Conservation (phyloP, 306 rosid genomes). For the Gastrolobium villosum region DNA sequence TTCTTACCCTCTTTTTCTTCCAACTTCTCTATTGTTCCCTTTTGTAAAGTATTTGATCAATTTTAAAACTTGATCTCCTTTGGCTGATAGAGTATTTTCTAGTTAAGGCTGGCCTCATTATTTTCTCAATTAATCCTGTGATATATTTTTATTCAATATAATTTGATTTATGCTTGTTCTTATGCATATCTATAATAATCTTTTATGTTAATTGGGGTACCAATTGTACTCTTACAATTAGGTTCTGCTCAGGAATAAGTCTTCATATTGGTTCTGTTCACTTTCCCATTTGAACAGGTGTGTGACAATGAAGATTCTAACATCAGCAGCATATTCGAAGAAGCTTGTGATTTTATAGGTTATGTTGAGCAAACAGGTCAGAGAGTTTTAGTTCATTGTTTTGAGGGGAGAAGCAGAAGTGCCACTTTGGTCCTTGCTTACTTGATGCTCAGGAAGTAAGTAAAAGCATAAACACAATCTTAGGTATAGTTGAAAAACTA, state of each 20-base stretch:
- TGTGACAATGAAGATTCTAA: conserved; percentile 72
- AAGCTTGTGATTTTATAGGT: conserved; percentile 81
- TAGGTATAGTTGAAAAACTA: background rate
- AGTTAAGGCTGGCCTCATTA: background rate
- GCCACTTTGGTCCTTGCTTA: conserved; percentile 90
- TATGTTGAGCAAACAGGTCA: conserved; percentile 73
- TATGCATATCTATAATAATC: background rate
- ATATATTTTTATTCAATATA: background rate
- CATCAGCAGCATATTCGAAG: conserved; percentile 83
- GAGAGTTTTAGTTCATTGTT: conserved; percentile 90
- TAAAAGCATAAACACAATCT: conserved; percentile 38
- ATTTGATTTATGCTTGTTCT: conserved; percentile 5
- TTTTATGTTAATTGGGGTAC: background rate
- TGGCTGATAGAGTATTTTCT: background rate
- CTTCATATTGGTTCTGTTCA: conserved; percentile 29
- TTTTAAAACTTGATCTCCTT: conserved; percentile 3
- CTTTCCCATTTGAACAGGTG: conserved; percentile 60
- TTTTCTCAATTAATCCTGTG: conserved; percentile 21
- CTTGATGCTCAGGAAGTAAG: conserved; percentile 91
- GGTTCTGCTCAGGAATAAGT: conserved; percentile 12
- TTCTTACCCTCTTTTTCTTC: background rate
- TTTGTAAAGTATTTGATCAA: background rate
- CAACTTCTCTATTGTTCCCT: background rate
- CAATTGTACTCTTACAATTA: background rate
- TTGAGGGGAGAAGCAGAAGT: conserved; percentile 96